Evolutionary conservation across 768 basidiomycete genomes (phyloP), one percentile per base, ranked within the genome.

Genomic region (Obba rivulosa): DNA sequence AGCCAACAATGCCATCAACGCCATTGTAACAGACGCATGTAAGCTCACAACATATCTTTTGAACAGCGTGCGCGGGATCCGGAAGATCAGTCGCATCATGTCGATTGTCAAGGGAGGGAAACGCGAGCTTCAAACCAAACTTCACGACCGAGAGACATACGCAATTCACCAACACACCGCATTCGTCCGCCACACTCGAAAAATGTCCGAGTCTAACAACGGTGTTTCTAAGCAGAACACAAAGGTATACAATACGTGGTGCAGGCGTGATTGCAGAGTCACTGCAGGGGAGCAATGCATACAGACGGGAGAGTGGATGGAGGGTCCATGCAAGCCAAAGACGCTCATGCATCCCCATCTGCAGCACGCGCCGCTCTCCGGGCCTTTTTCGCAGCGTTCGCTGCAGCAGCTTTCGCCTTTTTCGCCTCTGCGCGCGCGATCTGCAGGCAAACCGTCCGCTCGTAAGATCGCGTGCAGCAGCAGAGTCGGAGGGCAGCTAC

Each of bases 381-480:
- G 24, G 89, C 89, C 71, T 94, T 94, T 73, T 94, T 94, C 10
- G 90, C 90, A 35, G 90, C 91, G 61, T 84, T 93, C 3, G 91
- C 90, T 38, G 87, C 87, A 2, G 87, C 87, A 1, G 84, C 80
- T 61, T 91, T 92, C 3, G 81, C 80, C 69, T 90, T 91, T 67
- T 92, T 91, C 2, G 86, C 85, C 46, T 88, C 86, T 14, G 80
- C 86, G 40, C 78, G 78, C 3, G 79, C 81, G 41, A 52, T 63
- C 76, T 81, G 58, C 28, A 31, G 28, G 17, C 48, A 48, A n/a
- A 17, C 48, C 17, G 37, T 22, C 39, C 21, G 46, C 16, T 21
- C 23, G 1, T 21, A 25, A 38, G 23, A 25, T 41, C 34, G 41
- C 28, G 17, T 37, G 21, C 43, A 36, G 28, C 9, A n/a, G 17